Percentiles rank a stretch among this genome's conserved stretches.
phyloP scores from a whole-genome alignment of 2,329 filamentous ascomycete species.

The Penicillium oxalicum region DNA sequence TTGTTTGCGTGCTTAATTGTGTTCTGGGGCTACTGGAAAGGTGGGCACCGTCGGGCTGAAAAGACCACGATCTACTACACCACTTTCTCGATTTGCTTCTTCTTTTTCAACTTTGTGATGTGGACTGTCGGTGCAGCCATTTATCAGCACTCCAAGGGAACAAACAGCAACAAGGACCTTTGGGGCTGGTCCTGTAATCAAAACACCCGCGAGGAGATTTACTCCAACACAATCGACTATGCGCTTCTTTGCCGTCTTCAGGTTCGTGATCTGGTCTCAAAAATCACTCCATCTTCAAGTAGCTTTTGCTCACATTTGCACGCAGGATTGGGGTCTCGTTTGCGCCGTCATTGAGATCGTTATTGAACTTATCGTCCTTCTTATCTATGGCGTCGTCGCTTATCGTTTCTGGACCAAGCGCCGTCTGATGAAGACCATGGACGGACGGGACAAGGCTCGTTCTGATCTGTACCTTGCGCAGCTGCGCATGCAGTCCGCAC shows the following conservation, averaged over 20 bases:
- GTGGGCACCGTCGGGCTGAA: slow-evolving; percentile 81
- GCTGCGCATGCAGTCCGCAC: slow-evolving; percentile 76
- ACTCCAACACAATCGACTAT: slow-evolving; percentile 77
- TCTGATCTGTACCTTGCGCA: slow-evolving; percentile 91
- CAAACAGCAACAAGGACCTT: slow-evolving; percentile 73
- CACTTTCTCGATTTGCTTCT: slow-evolving; percentile 86
- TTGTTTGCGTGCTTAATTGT: slow-evolving; percentile 72
- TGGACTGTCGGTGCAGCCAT: slow-evolving; percentile 83
- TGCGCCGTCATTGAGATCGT: slow-evolving; percentile 97
- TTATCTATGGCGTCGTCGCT: slow-evolving; percentile 90
- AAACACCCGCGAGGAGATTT: slow-evolving; percentile 73
- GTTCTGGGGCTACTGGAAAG: slow-evolving; percentile 79
- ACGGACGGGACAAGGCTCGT: slow-evolving; percentile 85
- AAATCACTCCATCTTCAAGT: slow-evolving; percentile 12
- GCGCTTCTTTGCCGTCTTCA: slow-evolving; percentile 83
- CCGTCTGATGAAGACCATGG: slow-evolving; percentile 93
- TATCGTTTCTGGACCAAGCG: slow-evolving; percentile 97
- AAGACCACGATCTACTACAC: slow-evolving; percentile 95
- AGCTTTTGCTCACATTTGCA: neutral
- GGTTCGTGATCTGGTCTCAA: slow-evolving; percentile 45
- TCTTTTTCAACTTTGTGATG: slow-evolving; percentile 86
- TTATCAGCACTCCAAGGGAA: slow-evolving; percentile 71
- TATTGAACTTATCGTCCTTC: slow-evolving; percentile 83
- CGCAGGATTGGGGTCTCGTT: slow-evolving; percentile 85
- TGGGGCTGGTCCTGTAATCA: slow-evolving; percentile 98